Base-by-base conservation (phyloP, 2,329 filamentous ascomycete species). In the Ramichloridium luteum region DNA sequence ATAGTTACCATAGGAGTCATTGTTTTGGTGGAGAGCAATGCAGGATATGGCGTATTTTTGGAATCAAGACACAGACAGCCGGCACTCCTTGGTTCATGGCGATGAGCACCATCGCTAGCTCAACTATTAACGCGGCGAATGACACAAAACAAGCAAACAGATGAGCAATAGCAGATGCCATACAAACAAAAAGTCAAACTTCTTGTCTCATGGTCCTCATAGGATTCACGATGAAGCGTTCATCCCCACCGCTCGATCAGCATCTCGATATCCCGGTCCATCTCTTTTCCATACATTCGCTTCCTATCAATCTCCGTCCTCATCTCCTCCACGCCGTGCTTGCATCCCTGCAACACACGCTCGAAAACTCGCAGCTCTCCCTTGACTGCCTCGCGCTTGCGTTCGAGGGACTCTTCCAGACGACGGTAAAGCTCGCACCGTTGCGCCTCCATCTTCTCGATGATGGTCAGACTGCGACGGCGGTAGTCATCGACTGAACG, bases 401-500 rank as follows among this genome's bases (percentile, higher is more conserved):
- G 8, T 8, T 8, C 20, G 20, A 23, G 20, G 20, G 20, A 23
- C 8, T 40, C 34, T 18, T 49, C 41, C 17, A 49, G 37, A 10
- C 38, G 28, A 20, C 51, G 42, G 29, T 61, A 57, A 11, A 58
- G 53, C 15, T 51, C 44, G 16, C 55, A 45, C 16, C 67, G 64
- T 4, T 48, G 49, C 30, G 56, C 36, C 28, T 60, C 51, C 12
- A 68, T 47, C 13, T 58, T 46, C 18, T 61, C 48, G 6, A 70
- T 44, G 13, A 68, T 41, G n/a, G 47, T 51, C 37, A 57, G 39
- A 26, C 60, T 63, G 30, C 64, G 60, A 16, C 53, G 46, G 20
- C 51, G 54, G 40, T 64, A 70, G 14, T 55, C 57, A 5, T 58
- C 51, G 3, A 66, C 44, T 15, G 67, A 58, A 16, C 61, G 53